Evolutionary conservation across 75 land plant species (phyloP).

Genomic region (Pinus tabuliformis): DNA sequence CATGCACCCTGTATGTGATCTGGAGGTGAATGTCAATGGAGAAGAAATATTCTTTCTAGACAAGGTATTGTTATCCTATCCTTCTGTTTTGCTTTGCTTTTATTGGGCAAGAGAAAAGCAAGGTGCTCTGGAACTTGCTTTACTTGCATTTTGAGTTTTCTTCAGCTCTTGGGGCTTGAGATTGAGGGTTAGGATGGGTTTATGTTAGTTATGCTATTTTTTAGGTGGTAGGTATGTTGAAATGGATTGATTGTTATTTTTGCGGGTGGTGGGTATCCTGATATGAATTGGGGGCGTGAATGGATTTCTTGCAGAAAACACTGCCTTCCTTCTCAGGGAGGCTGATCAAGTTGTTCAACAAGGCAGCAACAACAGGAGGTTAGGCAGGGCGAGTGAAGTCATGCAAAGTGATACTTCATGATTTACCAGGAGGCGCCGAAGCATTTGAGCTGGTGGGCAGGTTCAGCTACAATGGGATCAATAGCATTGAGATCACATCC

Average conservation of each 20-base stretch:
- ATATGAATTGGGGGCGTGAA: neutral
- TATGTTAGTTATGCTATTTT: too few relatives aligned
- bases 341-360: slow-evolving; percentile 39
- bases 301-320: slow-evolving; percentile 31
- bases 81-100: too few relatives aligned
- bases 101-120: too few relatives aligned
- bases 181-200: too few relatives aligned
- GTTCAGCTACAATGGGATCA: slow-evolving; percentile 74
- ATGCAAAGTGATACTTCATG: slow-evolving; percentile 51
- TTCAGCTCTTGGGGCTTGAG: too few relatives aligned
- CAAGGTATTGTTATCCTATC: slow-evolving; percentile 35
- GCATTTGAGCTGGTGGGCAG: slow-evolving; percentile 73
- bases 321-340: slow-evolving; percentile 42
- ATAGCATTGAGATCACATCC: slow-evolving; percentile 33
- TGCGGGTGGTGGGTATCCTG: neutral
- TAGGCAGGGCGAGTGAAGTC: neutral
- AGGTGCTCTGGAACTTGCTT: too few relatives aligned
- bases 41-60: slow-evolving; percentile 12
- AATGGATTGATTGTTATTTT: neutral
- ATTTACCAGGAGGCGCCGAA: slow-evolving; percentile 78
- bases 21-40: slow-evolving; percentile 24
- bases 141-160: too few relatives aligned
- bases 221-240: too few relatives aligned
- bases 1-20: slow-evolving; percentile 28
- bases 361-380: slow-evolving; percentile 11